Evolutionary conservation across 306 rosid species (phyloP), one percentile per base, ranked within the genome.

Genomic region (Rosa lucieae): DNA sequence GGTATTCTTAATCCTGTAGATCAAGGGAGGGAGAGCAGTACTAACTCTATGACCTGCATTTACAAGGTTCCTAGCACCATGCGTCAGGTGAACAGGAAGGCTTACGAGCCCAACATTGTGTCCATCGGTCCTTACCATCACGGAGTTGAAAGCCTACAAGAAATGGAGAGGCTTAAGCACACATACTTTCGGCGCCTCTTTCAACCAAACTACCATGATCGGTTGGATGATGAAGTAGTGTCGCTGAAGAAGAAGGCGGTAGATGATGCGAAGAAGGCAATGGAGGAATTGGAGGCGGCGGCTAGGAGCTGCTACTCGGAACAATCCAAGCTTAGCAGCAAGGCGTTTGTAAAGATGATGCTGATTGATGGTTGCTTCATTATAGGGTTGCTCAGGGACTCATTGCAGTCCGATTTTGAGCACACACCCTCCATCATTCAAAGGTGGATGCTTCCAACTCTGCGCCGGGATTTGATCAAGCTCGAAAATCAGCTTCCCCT

Each of bases 401-500:
- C 67, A 4, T 66, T 51, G 13, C 10, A 56, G 0, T 17, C 20
- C 0, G 0, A 69, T 3, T 79, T 74, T 43, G 3, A 3, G 81
- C 48, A 67, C 18, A 69, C 58, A 17, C 76, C 80, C 39, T 58
- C 23, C 29, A 80, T 21, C 26, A 42, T 84, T 4, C 74, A 63
- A 23, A 75, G 85, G 26, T 82, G 92, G 92, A 88, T 86, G 83
- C n/a, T 86, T 13, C 86, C 88, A 23, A 74, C 18, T 20, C 73
- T 86, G 32, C 78, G 86, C 1, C 69, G 78, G 0, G 89, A 86
- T 39, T 39, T 86, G 48, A 82, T 88, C 21, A 86, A 81, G 88
- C 85, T 88, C 10, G 88, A 88, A 80, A 88, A 88, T 53, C 89
- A 88, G 74, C 68, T 88, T 66, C 88, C 89, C 0, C 21, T 86